Evolutionary conservation across 2,329 filamentous ascomycete species (phyloP), one percentile per base, ranked within the genome.

Genomic region (Exophiala phaeomuriformis): DNA sequence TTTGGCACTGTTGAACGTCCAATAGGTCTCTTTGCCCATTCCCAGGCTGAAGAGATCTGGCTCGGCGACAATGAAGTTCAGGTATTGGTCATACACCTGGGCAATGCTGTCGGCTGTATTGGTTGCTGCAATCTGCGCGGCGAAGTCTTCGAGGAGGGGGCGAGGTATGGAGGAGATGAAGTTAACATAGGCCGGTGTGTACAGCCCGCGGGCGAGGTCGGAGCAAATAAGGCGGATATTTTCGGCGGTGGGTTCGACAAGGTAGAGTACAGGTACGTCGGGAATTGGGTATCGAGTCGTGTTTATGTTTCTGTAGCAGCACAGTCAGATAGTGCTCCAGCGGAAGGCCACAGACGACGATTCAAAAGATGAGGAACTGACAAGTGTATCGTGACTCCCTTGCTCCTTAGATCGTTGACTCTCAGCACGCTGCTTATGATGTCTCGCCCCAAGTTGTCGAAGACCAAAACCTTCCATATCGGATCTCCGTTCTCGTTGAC

Each of bases 351-450:
- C 19, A 29, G 29, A 6, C 5, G 19, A 5, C 4, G 12, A 8
- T 28, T 27, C 44, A 28, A 31, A 12, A 7, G 12, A 7, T 36
- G 45, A 35, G 12, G n/a, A 28, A 40, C 78, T 56, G 79, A 94
- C 88, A 95, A 82, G 72, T 96, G 89, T 78, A 95, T 93, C 37
- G 90, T 97, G 50, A 97, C 87, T n/a, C 94, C 93, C 82, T 93
- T 90, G 57, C 86, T 82, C 59, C 94, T 80, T 67, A 98, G 75
- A 72, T 98, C 93, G 66, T 90, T 95, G 59, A 98, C 93, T 55
- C 90, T 81, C 60, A 98, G 77, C 2, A 98, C 90, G 66, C 90
- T 96, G 74, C 90, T 96, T 66, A 98, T 96, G 55, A 98, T 88
- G 79, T 97, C 90, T 68, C 90, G 81, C 45, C 91, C 93, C 63